Base-by-base conservation (phyloP, 768 basidiomycete species). In the Grammothele lineata region DNA sequence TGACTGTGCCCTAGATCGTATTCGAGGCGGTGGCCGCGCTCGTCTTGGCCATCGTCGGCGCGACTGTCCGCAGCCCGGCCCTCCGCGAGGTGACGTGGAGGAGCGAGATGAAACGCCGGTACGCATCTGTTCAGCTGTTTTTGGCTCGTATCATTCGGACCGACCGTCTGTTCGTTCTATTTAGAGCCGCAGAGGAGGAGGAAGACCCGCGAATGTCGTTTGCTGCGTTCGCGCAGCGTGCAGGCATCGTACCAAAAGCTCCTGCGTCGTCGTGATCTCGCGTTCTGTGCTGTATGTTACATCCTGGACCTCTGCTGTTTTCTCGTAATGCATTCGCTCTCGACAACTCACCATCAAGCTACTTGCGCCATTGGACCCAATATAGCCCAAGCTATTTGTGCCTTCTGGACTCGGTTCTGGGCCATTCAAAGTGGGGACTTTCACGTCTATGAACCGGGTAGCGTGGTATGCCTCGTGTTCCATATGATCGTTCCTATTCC, bases 1-100 rank as follows among this genome's bases (percentile, higher is more conserved):
- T 32, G 35, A 8, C 23, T 23, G 12, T 21, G 43, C 14, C 27
- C 19, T 59, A 93, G 89, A 81, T 85, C 43, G 65, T 85, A 17
- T 43, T 83, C 26, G 87, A 92, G 63, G 76, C 81, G 10, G 56
- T 88, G 19, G 36, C 80, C 43, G 77, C 81, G 1, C 70, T 91
- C 17, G 55, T 81, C n/a, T 50, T 85, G 9, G 87, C 88, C 18
- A 82, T 79, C 17, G 48, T 90, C 3, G 90, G 88, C 6, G 85
- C 87, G 25, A 78, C 80, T n/a, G 57, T 87, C 49, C 83, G 77
- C 54, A 74, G 84, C 6, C 78, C 87, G 1, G 62, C 72, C 25
- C 66, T 92, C 26, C 88, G 84, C 56, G 87, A 91, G 57, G 87
- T 92, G 49, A 85, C 85, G 26, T 93, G 89, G 91, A 78, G 87